Conservation (phyloP, 192 early-diverging fungal species). For the Gaertneriomyces sp. region DNA sequence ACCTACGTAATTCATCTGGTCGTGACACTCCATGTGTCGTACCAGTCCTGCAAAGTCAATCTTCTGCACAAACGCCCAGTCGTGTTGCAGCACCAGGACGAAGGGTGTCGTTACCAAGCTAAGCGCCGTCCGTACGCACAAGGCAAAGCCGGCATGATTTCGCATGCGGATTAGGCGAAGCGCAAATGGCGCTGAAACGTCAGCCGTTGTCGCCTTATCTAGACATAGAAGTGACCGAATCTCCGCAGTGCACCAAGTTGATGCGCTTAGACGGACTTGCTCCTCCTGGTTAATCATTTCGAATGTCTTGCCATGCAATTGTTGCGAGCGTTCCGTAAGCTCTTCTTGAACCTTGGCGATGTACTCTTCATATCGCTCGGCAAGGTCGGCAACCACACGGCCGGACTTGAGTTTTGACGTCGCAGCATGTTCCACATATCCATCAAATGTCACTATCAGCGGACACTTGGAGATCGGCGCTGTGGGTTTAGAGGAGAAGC, state of each 20-base stretch:
- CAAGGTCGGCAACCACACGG: not conserved
- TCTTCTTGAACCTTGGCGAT: not conserved
- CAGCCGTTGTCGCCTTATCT: not conserved
- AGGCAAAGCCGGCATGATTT: constrained; percentile 30
- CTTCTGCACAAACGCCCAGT: constrained; percentile 27
- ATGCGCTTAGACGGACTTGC: not conserved
- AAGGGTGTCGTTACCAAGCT: constrained; percentile 27
- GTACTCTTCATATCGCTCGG: constrained; percentile 1
- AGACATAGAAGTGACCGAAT: not conserved
- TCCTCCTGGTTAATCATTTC: not conserved
- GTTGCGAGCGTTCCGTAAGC: not conserved
- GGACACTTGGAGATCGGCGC: not conserved
- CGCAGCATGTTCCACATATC: not conserved
- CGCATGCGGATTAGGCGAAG: constrained; percentile 1
- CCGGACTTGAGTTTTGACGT: constrained; percentile 3
- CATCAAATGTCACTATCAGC: not conserved
- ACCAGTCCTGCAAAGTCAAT: constrained; percentile 4
- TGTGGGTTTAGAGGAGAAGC: not conserved
- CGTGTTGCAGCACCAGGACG: constrained; percentile 34
- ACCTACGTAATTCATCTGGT: constrained; percentile 17
- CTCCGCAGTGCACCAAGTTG: not conserved
- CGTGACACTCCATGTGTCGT: not conserved
- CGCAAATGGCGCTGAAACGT: not conserved
- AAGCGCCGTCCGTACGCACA: constrained; percentile 31
- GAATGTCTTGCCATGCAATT: not conserved